Evolutionary conservation across 768 basidiomycete genomes (phyloP).

Genomic region (Termitomyces sp.): DNA sequence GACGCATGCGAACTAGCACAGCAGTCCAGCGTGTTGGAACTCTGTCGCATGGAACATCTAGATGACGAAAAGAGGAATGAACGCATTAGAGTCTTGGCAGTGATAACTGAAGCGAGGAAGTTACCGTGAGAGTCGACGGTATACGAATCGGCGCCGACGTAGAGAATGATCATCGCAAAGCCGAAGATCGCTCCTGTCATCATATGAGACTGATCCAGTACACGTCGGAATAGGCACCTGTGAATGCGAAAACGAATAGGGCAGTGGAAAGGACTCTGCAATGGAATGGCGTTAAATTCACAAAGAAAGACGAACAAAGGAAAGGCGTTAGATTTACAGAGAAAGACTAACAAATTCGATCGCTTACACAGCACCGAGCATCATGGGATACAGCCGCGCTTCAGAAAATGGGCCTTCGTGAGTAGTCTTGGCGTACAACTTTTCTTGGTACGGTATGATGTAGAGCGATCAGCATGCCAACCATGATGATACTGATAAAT

Average conservation of each 20-base stretch:
- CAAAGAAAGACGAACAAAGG: background rate
- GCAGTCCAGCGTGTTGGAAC: constrained; percentile 35
- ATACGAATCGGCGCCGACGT: constrained; percentile 41
- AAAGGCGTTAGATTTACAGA: background rate
- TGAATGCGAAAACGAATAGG: constrained; percentile 42
- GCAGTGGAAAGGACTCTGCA: constrained; percentile 32
- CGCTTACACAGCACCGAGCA: constrained; percentile 33
- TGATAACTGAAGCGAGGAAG: constrained; percentile 44
- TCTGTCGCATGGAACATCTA: constrained; percentile 40
- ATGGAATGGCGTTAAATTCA: background rate
- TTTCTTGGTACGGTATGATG: constrained; percentile 31
- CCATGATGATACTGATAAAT: constrained; percentile 41
- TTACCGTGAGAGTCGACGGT: constrained; percentile 39
- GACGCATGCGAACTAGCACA: constrained; percentile 28
- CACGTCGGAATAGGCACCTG: constrained; percentile 34
- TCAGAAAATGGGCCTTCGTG: constrained; percentile 35
- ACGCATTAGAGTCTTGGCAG: constrained; percentile 39
- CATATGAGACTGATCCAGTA: constrained; percentile 34
- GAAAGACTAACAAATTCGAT: background rate
- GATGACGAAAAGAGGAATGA: constrained; percentile 36
- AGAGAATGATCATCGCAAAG: constrained; percentile 38
- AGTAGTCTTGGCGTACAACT: constrained; percentile 26
- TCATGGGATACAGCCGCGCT: constrained; percentile 38
- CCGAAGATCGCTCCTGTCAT: constrained; percentile 36
- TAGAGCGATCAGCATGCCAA: constrained; percentile 27